phyloP scores from a whole-genome alignment of 2,329 filamentous ascomycete genomes.

The Lachnum nothofagi region DNA sequence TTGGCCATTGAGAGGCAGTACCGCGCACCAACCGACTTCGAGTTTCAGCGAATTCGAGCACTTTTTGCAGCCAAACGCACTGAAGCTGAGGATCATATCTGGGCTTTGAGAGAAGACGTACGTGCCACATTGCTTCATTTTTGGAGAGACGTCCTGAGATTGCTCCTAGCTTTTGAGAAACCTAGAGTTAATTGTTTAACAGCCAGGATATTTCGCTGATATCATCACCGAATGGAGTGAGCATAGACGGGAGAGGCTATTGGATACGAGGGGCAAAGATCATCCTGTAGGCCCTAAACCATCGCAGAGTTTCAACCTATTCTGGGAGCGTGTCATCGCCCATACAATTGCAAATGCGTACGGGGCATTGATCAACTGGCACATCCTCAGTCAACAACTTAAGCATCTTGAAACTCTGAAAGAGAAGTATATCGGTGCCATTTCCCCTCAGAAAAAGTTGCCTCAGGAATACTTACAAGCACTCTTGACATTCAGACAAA shows the following conservation, averaged over 20 bases:
- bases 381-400: constrained; percentile 19
- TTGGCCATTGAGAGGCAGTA: constrained; percentile 57
- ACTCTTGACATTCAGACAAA: constrained; percentile 30
- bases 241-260: constrained; percentile 42
- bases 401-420: constrained; percentile 29
- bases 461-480: constrained; percentile 36
- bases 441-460: constrained; percentile 32
- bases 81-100: constrained; percentile 49
- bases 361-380: constrained; percentile 6
- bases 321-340: constrained; percentile 39
- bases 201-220: constrained; percentile 51
- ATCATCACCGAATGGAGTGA: constrained; percentile 39
- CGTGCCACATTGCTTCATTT: too few species aligned
- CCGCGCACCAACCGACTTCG: constrained; percentile 41
- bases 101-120: constrained; percentile 53
- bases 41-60: constrained; percentile 40
- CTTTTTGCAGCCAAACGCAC: constrained; percentile 40
- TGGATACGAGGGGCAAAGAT: constrained; percentile 33
- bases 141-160: too few species aligned
- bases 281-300: constrained; percentile 17
- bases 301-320: too few species aligned
- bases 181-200: too few species aligned
- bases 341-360: constrained; percentile 33
- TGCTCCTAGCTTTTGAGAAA: too few species aligned
- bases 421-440: constrained; percentile 28